Conservation (phyloP, 805 yeast genomes). For the Candida schatavii region DNA sequence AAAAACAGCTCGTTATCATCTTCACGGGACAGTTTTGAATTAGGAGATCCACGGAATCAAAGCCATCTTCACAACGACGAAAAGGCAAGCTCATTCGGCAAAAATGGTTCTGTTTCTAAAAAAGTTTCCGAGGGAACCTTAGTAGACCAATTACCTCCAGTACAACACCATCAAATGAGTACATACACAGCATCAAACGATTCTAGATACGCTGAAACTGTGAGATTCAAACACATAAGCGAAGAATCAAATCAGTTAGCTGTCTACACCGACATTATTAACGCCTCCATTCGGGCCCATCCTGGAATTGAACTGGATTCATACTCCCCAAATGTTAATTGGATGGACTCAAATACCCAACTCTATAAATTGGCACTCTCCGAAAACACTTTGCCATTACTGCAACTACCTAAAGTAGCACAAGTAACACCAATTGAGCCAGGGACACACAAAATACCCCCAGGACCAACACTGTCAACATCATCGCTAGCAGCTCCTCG, state of each 20-base stretch:
- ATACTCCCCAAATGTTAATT: constrained; percentile 12
- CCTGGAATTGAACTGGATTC: constrained; percentile 6
- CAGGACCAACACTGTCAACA: too few species aligned
- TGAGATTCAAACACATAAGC: constrained; percentile 1
- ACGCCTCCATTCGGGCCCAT: constrained; percentile 9
- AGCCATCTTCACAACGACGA: background rate
- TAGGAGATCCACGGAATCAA: too few species aligned
- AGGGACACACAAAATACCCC: too few species aligned
- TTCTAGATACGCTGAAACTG: background rate
- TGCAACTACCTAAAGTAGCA: constrained; percentile 1
- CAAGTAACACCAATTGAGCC: too few species aligned
- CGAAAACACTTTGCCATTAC: background rate
- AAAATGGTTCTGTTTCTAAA: constrained; percentile 7
- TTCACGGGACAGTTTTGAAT: too few species aligned
- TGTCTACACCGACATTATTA: constrained; percentile 8
- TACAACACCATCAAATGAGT: background rate
- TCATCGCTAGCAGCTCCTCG: too few species aligned
- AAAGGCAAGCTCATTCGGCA: background rate
- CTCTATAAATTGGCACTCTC: constrained; percentile 7
- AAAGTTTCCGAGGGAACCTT: constrained; percentile 15
- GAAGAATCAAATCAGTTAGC: constrained; percentile 7
- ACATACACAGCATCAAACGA: background rate
- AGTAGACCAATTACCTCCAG: constrained; percentile 6
- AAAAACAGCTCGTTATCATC: too few species aligned
- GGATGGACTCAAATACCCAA: constrained; percentile 19